Evolutionary conservation across 768 basidiomycete species (phyloP).

Genomic region (Hypholoma fasciculare): DNA sequence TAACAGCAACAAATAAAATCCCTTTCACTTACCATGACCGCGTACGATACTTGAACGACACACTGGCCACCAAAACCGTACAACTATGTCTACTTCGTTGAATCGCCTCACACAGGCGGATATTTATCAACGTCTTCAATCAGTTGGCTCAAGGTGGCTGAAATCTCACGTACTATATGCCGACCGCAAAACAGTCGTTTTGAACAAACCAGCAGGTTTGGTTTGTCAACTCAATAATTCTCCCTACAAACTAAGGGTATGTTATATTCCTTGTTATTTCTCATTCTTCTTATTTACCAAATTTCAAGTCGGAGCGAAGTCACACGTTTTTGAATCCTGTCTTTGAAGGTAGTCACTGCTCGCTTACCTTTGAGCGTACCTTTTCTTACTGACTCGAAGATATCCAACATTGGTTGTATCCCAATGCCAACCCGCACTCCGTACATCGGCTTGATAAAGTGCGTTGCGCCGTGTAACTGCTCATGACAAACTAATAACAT

Average conservation of each 20-base stretch:
- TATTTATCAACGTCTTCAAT: constrained; percentile 7
- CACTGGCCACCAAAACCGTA: too few relatives aligned
- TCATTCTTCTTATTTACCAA: constrained; percentile 7
- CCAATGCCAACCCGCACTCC: constrained; percentile 35
- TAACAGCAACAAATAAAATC: too few relatives aligned
- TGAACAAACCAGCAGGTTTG: constrained; percentile 63
- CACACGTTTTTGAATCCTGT: constrained; percentile 32
- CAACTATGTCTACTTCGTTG: neutral
- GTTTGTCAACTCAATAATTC: constrained; percentile 45
- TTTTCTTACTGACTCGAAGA: constrained; percentile 12
- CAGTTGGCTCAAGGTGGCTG: constrained; percentile 18
- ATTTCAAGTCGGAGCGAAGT: neutral
- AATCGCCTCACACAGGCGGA: constrained; percentile 8
- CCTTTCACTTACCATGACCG: too few relatives aligned
- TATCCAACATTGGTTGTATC: constrained; percentile 19
- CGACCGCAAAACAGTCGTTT: constrained; percentile 51
- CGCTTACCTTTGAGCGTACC: neutral
- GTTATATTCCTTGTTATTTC: constrained; percentile 7
- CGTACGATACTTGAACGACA: too few relatives aligned
- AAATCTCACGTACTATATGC: constrained; percentile 43
- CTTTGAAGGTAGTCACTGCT: constrained; percentile 28
- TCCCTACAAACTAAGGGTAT: constrained; percentile 15
- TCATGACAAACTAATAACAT: neutral
- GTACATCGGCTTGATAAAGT: constrained; percentile 75
- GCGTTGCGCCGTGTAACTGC: too few relatives aligned